These are phyloP conservation scores for Yamadazyma triangularis DNA, from an alignment of 1,139 yeast genomes.

Conservation along the genomic window DNA sequence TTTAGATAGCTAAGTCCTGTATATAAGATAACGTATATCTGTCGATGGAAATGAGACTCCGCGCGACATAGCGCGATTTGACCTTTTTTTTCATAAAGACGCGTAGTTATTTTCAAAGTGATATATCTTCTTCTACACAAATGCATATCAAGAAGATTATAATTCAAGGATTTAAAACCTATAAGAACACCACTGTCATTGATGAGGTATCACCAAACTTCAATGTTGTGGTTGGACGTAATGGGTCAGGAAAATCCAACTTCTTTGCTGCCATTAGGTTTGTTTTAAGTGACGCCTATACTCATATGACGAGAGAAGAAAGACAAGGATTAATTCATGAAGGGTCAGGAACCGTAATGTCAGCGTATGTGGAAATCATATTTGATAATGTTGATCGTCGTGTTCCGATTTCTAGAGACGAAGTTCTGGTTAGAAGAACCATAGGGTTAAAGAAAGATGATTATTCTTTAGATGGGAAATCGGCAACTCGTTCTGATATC, in stretches of 20 bases:
- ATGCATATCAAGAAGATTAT: slow-evolving; percentile 49
- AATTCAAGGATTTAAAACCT: slow-evolving; percentile 94
- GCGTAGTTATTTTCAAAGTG: too few species aligned
- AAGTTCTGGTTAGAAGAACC: slow-evolving; percentile 76
- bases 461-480: slow-evolving; percentile 71
- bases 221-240: slow-evolving; percentile 90
- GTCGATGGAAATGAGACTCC: too few species aligned
- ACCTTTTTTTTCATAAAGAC: too few species aligned
- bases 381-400: slow-evolving; percentile 80
- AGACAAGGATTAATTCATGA: slow-evolving; percentile 85
- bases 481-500: slow-evolving; percentile 77
- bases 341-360: slow-evolving; percentile 88
- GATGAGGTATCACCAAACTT: slow-evolving; percentile 75
- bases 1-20: slow-evolving; percentile 2
- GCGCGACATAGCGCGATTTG: too few species aligned
- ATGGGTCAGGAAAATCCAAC: slow-evolving; percentile 96
- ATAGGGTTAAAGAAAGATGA: slow-evolving; percentile 93
- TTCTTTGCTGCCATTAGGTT: slow-evolving; percentile 94
- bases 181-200: slow-evolving; percentile 76
- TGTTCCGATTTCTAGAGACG: slow-evolving; percentile 65
- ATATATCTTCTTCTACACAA: too few species aligned
- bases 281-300: slow-evolving; percentile 87
- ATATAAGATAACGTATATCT: too few species aligned
- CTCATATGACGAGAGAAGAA: slow-evolving; percentile 84
- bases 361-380: slow-evolving; percentile 87